A percentile compares a stretch with the other conserved stretches of the same genome.
phyloP scores from a whole-genome alignment of 1,139 yeast species.

The Yamadazyma triangularis region DNA sequence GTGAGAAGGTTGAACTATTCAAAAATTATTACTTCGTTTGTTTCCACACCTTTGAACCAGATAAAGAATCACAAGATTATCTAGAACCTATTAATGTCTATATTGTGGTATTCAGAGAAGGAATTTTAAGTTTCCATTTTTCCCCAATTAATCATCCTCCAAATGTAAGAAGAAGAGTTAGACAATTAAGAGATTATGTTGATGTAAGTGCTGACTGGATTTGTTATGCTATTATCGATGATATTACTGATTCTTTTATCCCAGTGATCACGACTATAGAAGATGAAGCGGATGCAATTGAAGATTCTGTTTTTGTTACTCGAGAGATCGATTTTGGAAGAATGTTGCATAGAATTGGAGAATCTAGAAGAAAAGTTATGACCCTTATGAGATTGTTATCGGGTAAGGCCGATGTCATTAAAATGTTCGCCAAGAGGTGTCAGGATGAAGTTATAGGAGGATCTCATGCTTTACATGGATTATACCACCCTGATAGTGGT shows the following conservation, averaged over 20 bases:
- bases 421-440: slow-evolving; percentile 95
- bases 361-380: slow-evolving; percentile 90
- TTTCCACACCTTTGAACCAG: slow-evolving; percentile 78
- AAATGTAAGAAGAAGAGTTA: slow-evolving; percentile 84
- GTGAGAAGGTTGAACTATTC: slow-evolving; percentile 79
- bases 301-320: slow-evolving; percentile 56
- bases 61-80: slow-evolving; percentile 72
- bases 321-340: slow-evolving; percentile 53
- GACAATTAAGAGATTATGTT: slow-evolving; percentile 85
- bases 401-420: slow-evolving; percentile 95
- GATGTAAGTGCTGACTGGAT: slow-evolving; percentile 90
- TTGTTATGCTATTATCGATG: slow-evolving; percentile 90
- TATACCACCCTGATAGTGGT: slow-evolving; percentile 8
- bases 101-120: slow-evolving; percentile 81
- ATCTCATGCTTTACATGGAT: too few species aligned
- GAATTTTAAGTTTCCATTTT: slow-evolving; percentile 81
- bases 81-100: slow-evolving; percentile 86
- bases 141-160: slow-evolving; percentile 79
- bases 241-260: slow-evolving; percentile 92
- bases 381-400: slow-evolving; percentile 83
- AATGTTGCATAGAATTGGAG: slow-evolving; percentile 81
- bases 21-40: slow-evolving; percentile 73
- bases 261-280: slow-evolving; percentile 86
- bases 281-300: slow-evolving; percentile 88
- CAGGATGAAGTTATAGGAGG: slow-evolving; percentile 65